phyloP scores from a whole-genome alignment of 2,329 filamentous ascomycete species.

The Pseudovirgaria hyperparasitica region DNA sequence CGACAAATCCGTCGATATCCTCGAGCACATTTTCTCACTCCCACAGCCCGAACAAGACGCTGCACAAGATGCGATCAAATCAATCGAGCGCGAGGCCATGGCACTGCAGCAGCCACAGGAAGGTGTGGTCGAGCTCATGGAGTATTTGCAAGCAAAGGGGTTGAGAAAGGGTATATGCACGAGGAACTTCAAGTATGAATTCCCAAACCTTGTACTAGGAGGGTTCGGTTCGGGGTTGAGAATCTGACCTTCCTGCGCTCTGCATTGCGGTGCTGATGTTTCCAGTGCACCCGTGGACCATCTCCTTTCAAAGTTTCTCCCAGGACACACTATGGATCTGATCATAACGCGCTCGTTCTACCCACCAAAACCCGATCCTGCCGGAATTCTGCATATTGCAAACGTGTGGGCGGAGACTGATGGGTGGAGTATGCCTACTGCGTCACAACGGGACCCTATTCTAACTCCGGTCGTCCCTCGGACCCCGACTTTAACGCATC shows the following conservation, averaged over 20 bases:
- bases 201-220: too few species aligned
- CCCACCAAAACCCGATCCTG: conserved; percentile 78
- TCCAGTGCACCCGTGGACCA: conserved; percentile 54
- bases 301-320: conserved; percentile 63
- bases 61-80: conserved; percentile 62
- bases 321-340: conserved; percentile 55
- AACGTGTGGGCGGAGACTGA: conserved; percentile 58
- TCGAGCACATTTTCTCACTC: conserved; percentile 72
- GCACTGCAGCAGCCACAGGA: conserved; percentile 65
- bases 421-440: conserved; percentile 3
- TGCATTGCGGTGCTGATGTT: not conserved
- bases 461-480: too few species aligned
- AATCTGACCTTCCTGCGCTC: not conserved
- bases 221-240: not conserved
- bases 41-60: conserved; percentile 46
- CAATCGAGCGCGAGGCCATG: conserved; percentile 76
- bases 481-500: too few species aligned
- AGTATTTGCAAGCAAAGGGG: conserved; percentile 56
- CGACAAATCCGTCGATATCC: conserved; percentile 62
- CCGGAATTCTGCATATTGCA: conserved; percentile 78
- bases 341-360: conserved; percentile 74
- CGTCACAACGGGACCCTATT: too few species aligned
- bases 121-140: conserved; percentile 66
- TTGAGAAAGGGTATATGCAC: conserved; percentile 82
- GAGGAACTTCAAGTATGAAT: conserved; percentile 66